phyloP scores from a whole-genome alignment of 177 flowering plant genomes.

The Vitis hybrid region DNA sequence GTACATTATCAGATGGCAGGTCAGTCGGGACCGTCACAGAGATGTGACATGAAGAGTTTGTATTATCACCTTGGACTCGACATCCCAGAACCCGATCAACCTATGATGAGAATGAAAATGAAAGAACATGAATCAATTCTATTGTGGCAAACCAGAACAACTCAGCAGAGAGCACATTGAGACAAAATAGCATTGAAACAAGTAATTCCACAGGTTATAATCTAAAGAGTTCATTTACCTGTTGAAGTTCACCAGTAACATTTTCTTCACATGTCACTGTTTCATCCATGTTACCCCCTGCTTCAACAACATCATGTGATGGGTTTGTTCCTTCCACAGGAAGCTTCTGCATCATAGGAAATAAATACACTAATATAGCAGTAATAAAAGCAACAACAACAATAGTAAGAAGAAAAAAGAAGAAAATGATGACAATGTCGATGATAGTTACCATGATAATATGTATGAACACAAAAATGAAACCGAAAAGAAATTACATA shows the following conservation, averaged over 20 bases:
- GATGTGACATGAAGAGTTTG: conserved; percentile 21
- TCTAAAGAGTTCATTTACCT: conserved; percentile 38
- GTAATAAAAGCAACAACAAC: neutral
- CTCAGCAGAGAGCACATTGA: neutral
- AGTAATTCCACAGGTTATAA: neutral
- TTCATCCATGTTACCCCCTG: conserved; percentile 23
- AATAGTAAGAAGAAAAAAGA: neutral
- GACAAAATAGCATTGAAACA: neutral
- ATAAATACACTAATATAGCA: neutral
- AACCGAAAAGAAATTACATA: too few relatives aligned
- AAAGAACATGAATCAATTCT: neutral
- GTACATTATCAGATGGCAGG: conserved; percentile 27
- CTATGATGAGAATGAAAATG: conserved; percentile 28
- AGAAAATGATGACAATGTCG: neutral
- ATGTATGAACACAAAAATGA: too few relatives aligned
- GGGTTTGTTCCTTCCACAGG: conserved; percentile 23
- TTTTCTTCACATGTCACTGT: conserved; percentile 22
- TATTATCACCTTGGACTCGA: conserved; percentile 48
- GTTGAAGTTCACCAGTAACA: conserved; percentile 37
- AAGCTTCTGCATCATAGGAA: conserved; percentile 26
- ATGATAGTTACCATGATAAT: neutral
- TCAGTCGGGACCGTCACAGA: conserved; percentile 25
- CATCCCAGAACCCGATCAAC: conserved; percentile 94
- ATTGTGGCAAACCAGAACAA: neutral
- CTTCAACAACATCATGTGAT: conserved; percentile 25